Evolutionary conservation across 2,329 filamentous ascomycete genomes (phyloP).

Genomic region (Cladosporium cucumerinum): DNA sequence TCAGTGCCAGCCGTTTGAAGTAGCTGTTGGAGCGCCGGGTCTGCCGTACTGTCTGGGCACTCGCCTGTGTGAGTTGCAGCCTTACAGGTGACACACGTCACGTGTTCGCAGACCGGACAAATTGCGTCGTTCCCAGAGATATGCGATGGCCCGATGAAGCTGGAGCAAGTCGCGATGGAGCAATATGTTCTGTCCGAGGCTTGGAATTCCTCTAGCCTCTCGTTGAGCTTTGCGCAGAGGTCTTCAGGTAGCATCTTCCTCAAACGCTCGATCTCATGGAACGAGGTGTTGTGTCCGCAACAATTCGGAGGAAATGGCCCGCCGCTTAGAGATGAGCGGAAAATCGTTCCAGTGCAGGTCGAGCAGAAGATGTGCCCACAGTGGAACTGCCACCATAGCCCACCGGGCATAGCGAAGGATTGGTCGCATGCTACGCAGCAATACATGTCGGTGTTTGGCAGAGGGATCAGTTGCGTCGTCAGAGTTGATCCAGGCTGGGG

Average conservation of each 20-base stretch:
- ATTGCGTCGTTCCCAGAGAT: background rate
- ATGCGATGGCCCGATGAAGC: background rate
- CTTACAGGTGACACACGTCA: background rate
- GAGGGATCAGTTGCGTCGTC: background rate
- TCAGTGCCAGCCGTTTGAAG: background rate
- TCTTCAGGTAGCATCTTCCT: background rate
- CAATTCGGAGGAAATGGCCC: background rate
- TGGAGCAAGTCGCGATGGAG: background rate
- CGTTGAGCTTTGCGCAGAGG: background rate
- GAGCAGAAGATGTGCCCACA: background rate
- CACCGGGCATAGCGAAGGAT: background rate
- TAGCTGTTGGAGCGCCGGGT: background rate
- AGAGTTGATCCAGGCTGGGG: too few species aligned
- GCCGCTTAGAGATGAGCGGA: background rate
- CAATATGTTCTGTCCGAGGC: background rate
- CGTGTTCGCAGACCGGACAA: background rate
- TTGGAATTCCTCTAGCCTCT: background rate
- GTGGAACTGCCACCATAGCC: background rate
- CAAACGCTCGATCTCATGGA: background rate
- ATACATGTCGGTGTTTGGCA: background rate
- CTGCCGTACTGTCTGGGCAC: background rate
- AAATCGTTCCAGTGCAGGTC: background rate
- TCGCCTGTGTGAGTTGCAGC: background rate
- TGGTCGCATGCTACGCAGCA: background rate
- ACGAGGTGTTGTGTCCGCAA: background rate